Evolutionary conservation across 371 early-diverging fungal species (phyloP), one percentile per base, ranked within the genome.

Genomic region (Mucor lusitanicus): DNA sequence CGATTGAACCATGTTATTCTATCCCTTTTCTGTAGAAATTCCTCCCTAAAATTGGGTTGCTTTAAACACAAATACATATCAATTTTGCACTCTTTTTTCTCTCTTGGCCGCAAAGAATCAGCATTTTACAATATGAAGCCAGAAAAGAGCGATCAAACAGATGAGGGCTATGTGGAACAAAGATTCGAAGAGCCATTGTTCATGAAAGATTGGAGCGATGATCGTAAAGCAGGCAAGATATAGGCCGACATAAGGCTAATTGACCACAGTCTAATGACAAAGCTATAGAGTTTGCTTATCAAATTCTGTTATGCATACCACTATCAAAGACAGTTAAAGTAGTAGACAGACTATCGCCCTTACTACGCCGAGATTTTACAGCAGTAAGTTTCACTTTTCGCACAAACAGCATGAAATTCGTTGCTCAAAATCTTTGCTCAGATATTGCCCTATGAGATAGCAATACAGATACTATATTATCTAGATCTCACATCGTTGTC

Each of bases 141-240:
- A 19, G 50, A 50, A 25, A 50, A 50, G 25, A 50, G 50, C 25
- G 69, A 62, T 46, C 63, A 68, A 12, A 67, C 83, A 37, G 90
- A 90, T 69, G 90, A 90, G 71, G 90, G 90, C 21, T 90, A 85
- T 63, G 84, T 85, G 58, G 90, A 90, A 63, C 86, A 83, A 63
- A 77, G 85, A 50, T 70, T 87, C 58, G 86, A 87, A 63, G 61
- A 79, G 8, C 87, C 88, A 23, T 69, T 69, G 39, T 85, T 73
- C 62, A 80, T 81, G 68, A 66, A 70, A 19, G 59, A 69, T 13
- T 86, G 87, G 87, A 82, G 76, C 39, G 88, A 90, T 50, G 88
- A 89, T 50, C 88, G 88, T 70, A 82, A 84, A 78, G 89, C 86
- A 69, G 89, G 90, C 86, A 77, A 68, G 13, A 25, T 13, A 25